Base-by-base conservation (phyloP, 495 filamentous ascomycete species). In the Hyaloscypha finlandica region DNA sequence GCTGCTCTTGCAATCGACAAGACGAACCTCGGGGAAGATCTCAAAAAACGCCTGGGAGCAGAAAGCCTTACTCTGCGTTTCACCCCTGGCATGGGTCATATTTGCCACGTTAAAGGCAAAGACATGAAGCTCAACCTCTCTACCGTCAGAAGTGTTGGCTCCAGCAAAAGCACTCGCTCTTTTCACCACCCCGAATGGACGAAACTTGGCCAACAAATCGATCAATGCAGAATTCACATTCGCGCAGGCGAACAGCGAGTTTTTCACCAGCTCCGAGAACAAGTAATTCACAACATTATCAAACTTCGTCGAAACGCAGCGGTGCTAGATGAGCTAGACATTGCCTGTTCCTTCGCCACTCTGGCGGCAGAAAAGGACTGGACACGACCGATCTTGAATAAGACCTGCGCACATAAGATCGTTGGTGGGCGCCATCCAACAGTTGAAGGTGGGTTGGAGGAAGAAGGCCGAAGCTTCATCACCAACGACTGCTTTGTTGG, bases 311-410 rank as follows among this genome's bases (percentile, higher is more conserved):
- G 88, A 62, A 97, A 97, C 75, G 94, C 94, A 4, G 81, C 85
- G 4, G 92, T 97, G 0, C 85, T 99, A 25, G 96, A 97, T 74
- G 92, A 96, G 76, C 83, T 99, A 5, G 95, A 99, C 76, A 89
- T 99, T 31, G 86, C 89, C 2, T 90, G 90, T 67, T 92, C 92
- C 0, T 95, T 95, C 61, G 91, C 96, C 6, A 82, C 76, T 1
- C 79, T 98, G 9, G 94, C 95, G 0, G 73, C 80, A 25, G 92
- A 95, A 73, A 87, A 91, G 64, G 76, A 81, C 22, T 87, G 94
- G 64, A 83, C 87, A 3, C 86, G 96, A 0, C 95, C 95, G 0
- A 78, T 88, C 8, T 74, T 99, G 14, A 71, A 69, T 53, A 29
- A 32, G 8, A 75, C 76, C 3, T 76, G 73, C 2, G 70, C 74